phyloP scores from a whole-genome alignment of 2,329 filamentous ascomycete species.

The Hypoxylon sp. region DNA sequence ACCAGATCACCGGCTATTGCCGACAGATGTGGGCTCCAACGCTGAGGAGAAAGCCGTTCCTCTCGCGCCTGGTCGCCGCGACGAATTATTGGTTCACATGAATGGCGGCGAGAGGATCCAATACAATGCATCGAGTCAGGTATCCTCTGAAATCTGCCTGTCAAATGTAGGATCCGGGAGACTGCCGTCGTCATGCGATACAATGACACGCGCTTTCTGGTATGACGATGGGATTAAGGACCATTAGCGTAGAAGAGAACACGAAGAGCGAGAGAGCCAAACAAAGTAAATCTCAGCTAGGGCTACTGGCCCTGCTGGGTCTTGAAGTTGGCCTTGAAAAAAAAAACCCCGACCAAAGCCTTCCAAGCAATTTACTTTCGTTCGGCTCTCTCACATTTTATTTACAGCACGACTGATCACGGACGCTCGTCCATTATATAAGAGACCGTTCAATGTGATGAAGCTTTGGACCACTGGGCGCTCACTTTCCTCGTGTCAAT shows the following conservation, averaged over 20 bases:
- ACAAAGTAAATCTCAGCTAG: neutral
- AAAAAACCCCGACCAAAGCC: neutral
- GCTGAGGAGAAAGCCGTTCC: neutral
- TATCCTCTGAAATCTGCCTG: conserved; percentile 48
- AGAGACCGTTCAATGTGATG: neutral
- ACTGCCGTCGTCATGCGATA: conserved; percentile 47
- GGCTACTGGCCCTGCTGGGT: neutral
- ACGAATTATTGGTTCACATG: conserved; percentile 32
- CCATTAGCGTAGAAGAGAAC: neutral
- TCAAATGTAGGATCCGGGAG: conserved; percentile 39
- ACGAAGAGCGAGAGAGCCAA: conserved; percentile 1
- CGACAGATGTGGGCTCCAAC: conserved; percentile 1
- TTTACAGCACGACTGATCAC: neutral
- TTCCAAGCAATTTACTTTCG: neutral
- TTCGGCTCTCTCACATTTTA: neutral
- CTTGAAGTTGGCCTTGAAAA: neutral
- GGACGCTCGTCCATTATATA: conserved; percentile 3
- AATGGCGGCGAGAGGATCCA: conserved; percentile 28
- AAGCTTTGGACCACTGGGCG: neutral
- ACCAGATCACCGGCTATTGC: conserved; percentile 4
- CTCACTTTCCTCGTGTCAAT: neutral
- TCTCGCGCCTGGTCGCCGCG: neutral
- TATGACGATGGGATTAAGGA: neutral
- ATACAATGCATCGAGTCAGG: conserved; percentile 41
- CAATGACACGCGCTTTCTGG: conserved; percentile 38